Conservation (phyloP, 805 yeast genomes). For the Candida nanaspora region DNA sequence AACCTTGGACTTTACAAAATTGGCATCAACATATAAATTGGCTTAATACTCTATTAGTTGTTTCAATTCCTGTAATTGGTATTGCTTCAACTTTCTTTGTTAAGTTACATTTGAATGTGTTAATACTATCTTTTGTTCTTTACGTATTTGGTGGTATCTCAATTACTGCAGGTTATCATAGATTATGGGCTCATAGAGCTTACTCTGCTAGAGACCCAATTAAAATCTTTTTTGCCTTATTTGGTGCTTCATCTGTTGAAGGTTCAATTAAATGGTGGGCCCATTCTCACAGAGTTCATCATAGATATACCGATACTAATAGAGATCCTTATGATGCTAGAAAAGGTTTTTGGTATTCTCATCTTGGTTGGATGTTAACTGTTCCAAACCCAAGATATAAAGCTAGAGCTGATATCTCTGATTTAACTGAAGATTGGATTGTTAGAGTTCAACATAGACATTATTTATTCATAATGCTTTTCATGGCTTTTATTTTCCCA, state of each 20-base stretch:
- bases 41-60: conserved; percentile 63
- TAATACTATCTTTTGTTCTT: conserved; percentile 38
- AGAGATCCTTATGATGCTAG: conserved; percentile 87
- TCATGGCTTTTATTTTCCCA: conserved; percentile 58
- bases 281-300: conserved; percentile 79
- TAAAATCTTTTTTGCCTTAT: conserved; percentile 59
- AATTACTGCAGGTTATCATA: conserved; percentile 80
- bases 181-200: conserved; percentile 73
- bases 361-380: conserved; percentile 79
- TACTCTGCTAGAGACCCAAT: conserved; percentile 57
- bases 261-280: conserved; percentile 91
- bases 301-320: conserved; percentile 75
- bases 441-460: conserved; percentile 80
- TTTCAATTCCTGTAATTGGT: conserved; percentile 54
- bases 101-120: conserved; percentile 43
- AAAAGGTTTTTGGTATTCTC: conserved; percentile 77
- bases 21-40: conserved; percentile 76
- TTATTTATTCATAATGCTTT: conserved; percentile 53
- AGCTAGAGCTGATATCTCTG: conserved; percentile 78
- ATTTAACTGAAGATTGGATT: conserved; percentile 70
- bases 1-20: conserved; percentile 67
- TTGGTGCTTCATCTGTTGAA: conserved; percentile 79
- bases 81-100: conserved; percentile 34
- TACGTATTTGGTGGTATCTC: conserved; percentile 63
- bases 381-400: conserved; percentile 77